Evolutionary conservation across 225 moss, liverwort and hornwort species (phyloP), one percentile per base, ranked within the genome.

Genomic region (Rhytidiadelphus loreus): DNA sequence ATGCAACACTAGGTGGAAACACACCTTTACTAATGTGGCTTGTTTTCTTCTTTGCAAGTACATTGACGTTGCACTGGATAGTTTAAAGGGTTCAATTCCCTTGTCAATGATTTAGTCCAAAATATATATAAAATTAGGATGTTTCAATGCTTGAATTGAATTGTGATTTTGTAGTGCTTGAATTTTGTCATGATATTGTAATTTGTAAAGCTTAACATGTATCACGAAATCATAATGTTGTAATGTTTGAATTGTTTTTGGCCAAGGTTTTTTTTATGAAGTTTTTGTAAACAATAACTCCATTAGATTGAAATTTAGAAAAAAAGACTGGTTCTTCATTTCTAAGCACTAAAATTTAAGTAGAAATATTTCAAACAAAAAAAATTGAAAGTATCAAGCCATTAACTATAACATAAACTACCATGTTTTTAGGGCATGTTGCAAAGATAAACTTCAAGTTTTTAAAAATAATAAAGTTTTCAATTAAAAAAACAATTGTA

Each of bases 31-130:
- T 12, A 21, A 21, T 68, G 66, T 22, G 22, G 6, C n/a, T n/a
- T 68, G 22, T n/a, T 68, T n/a, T n/a, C 12, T 68, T 68, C 6
- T 22, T 22, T 66, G 12, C 12, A 37, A 20, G 6, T 1, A n/a
- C 3, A 68, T 68, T 68, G 22, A 68, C 0, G 6, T 1, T 12
- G 2, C 2, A 22, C 0, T 66, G 7, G 1, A 0, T 0, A 66
- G 2, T n/a, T 12, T 68, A 7, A 68, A n/a, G 2, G 6, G 3
- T 68, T 21, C 7, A n/a, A 12, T n/a, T 22, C 4, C 12, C 22
- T n/a, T 2, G 4, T 68, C 12, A 68, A 68, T n/a, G 22, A 68
- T 22, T 22, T 66, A 12, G 6, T 66, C 37, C 37, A 21, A 33
- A 21, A 37, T 68, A 68, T 7, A 7, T n/a, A n/a, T 22, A 22